These are phyloP conservation scores for Botrytis elliptica DNA, from an alignment of 2,329 filamentous ascomycete species.

Conservation along the genomic window DNA sequence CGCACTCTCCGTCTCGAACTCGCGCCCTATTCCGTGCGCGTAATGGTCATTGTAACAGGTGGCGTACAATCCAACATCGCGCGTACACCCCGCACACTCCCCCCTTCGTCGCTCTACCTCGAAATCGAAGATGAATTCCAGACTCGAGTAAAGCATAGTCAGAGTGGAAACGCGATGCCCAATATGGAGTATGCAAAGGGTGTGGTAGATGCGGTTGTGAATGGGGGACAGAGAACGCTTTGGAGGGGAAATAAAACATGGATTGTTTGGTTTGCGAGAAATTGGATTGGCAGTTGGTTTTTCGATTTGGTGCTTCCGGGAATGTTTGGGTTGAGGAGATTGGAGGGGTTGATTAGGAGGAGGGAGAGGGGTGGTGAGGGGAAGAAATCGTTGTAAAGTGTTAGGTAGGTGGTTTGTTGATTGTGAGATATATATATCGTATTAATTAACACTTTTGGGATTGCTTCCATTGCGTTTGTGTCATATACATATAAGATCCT, in stretches of 20 bases:
- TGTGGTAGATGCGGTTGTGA: constrained; percentile 32
- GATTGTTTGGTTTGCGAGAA: constrained; percentile 29
- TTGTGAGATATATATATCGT: background rate
- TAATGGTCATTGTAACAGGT: constrained; percentile 34
- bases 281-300: constrained; percentile 30
- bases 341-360: constrained; percentile 23
- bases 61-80: constrained; percentile 32
- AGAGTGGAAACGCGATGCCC: constrained; percentile 30
- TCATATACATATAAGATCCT: background rate
- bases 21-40: constrained; percentile 33
- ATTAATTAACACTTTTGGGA: background rate
- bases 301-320: constrained; percentile 33
- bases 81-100: constrained; percentile 24
- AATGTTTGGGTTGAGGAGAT: constrained; percentile 32
- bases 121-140: constrained; percentile 29
- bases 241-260: constrained; percentile 32
- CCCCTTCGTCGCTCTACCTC: constrained; percentile 29
- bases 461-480: background rate
- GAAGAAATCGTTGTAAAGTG: background rate
- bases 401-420: background rate
- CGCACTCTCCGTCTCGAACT: constrained; percentile 35
- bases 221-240: constrained; percentile 24
- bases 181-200: constrained; percentile 32
- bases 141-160: constrained; percentile 31
- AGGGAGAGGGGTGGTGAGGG: background rate